Evolutionary conservation across 805 yeast species (phyloP).

Genomic region (Ogataea pilisensis): DNA sequence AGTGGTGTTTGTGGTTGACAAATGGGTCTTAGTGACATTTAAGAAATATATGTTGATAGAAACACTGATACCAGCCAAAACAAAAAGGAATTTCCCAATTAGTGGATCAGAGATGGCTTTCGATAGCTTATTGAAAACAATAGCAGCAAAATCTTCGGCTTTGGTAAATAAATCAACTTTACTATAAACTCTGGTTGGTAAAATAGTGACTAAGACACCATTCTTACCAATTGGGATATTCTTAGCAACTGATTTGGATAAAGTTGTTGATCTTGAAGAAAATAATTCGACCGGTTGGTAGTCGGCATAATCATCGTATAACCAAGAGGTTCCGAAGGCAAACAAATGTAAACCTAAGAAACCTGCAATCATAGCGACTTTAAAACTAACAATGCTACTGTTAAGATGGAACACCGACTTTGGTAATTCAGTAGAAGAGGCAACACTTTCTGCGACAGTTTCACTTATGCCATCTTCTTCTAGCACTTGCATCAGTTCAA

Average conservation of each 20-base stretch:
- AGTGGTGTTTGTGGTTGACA: slow-evolving; percentile 12
- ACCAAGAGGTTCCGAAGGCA: slow-evolving; percentile 70
- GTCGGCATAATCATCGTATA: slow-evolving; percentile 44
- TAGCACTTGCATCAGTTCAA: slow-evolving; percentile 69
- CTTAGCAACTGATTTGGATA: slow-evolving; percentile 40
- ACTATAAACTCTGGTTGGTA: slow-evolving; percentile 53
- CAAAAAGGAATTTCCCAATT: slow-evolving; percentile 70
- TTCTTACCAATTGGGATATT: slow-evolving; percentile 41
- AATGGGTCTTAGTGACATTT: slow-evolving; percentile 74
- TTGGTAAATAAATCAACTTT: slow-evolving; percentile 54
- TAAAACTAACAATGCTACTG: slow-evolving; percentile 48
- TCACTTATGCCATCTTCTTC: slow-evolving; percentile 91
- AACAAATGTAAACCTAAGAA: slow-evolving; percentile 63
- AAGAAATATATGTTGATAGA: slow-evolving; percentile 80
- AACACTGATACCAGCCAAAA: slow-evolving; percentile 69
- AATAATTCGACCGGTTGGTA: slow-evolving; percentile 23
- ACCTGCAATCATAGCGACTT: slow-evolving; percentile 53
- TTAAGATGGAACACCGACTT: slow-evolving; percentile 32
- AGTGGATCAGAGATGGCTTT: slow-evolving; percentile 73
- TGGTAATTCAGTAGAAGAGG: slow-evolving; percentile 31
- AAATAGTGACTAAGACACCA: slow-evolving; percentile 49
- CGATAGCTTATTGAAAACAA: slow-evolving; percentile 52
- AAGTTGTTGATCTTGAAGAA: slow-evolving; percentile 25
- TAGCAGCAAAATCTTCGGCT: slow-evolving; percentile 56
- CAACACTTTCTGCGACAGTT: slow-evolving; percentile 69